phyloP scores from a whole-genome alignment of 805 yeast species.

The Metschnikowia koreensis region DNA sequence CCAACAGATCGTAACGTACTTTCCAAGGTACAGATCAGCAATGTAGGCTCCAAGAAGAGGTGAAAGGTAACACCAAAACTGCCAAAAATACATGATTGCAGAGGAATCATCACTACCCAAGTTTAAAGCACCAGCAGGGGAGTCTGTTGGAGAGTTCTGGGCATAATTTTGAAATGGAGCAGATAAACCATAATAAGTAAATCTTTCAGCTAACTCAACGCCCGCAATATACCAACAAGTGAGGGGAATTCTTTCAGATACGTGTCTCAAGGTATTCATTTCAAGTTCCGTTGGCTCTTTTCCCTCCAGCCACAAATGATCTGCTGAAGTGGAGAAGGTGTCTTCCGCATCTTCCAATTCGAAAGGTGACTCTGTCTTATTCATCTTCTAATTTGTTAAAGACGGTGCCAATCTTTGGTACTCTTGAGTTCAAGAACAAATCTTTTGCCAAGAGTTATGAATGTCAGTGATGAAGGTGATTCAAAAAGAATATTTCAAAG shows the following conservation, averaged over 20 bases:
- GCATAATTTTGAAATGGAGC: constrained; percentile 19
- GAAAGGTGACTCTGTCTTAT: background rate
- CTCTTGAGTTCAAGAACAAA: too few relatives aligned
- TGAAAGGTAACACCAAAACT: constrained; percentile 15
- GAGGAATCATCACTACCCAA: constrained; percentile 14
- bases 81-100: constrained; percentile 16
- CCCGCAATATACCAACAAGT: constrained; percentile 17
- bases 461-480: too few relatives aligned
- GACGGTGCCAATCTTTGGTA: background rate
- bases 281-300: constrained; percentile 51
- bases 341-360: background rate
- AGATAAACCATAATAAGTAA: constrained; percentile 17
- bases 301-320: background rate
- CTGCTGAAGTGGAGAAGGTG: background rate
- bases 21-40: constrained; percentile 73
- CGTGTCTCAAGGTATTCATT: constrained; percentile 48
- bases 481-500: too few relatives aligned
- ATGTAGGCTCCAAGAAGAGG: constrained; percentile 32
- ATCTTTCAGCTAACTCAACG: constrained; percentile 17
- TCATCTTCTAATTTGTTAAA: background rate
- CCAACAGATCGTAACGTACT: constrained; percentile 61
- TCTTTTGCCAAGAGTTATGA: too few relatives aligned
- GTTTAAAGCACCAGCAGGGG: constrained; percentile 12
- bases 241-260: constrained; percentile 27
- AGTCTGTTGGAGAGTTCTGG: constrained; percentile 13